Evolutionary conservation across 192 early-diverging fungal species (phyloP), one percentile per base, ranked within the genome.

Genomic region (Funneliformis mosseae): DNA sequence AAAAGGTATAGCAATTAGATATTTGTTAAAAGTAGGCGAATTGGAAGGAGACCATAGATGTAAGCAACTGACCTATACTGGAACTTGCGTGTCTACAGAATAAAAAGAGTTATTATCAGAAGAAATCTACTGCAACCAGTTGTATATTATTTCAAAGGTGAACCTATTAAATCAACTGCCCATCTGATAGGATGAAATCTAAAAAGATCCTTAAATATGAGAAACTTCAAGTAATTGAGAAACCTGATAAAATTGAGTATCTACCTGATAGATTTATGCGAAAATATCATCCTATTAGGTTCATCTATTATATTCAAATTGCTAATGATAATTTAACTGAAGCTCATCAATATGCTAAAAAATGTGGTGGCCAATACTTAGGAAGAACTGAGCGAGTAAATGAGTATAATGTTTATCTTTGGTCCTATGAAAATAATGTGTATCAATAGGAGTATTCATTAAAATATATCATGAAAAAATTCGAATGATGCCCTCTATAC

Each of bases 51-150:
- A 28, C 7, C 27, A 76, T n/a, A 61, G 18, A 11, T 27, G 61
- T 76, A 76, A 39, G n/a, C 18, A 61, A 76, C n/a, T n/a, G n/a
- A 76, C 33, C 74, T 55, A 41, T 76, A 76, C 28, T 76, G n/a
- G 28, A 38, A 1, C 9, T 61, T 76, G 74, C 74, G 27, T 76
- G 7, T 76, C 1, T 76, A 61, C 61, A 23, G 39, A 16, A 76
- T 76, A 5, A 41, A 61, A 62, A 76, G 61, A 39, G 74, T 76
- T 41, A 62, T 76, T 76, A 28, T 61, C 21, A 33, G 59, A 21
- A 76, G 28, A 41, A 76, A 76, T 76, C 59, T 55, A 76, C 55
- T 55, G 61, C 59, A 76, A 28, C 74, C 55, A 76, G 33, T 33
- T 3, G 0, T 33, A 33, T 33, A 33, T 33, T 33, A 33, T 33